Evolutionary conservation across 1,139 yeast genomes (phyloP).

Genomic region (Yamadazyma membranifaciens): DNA sequence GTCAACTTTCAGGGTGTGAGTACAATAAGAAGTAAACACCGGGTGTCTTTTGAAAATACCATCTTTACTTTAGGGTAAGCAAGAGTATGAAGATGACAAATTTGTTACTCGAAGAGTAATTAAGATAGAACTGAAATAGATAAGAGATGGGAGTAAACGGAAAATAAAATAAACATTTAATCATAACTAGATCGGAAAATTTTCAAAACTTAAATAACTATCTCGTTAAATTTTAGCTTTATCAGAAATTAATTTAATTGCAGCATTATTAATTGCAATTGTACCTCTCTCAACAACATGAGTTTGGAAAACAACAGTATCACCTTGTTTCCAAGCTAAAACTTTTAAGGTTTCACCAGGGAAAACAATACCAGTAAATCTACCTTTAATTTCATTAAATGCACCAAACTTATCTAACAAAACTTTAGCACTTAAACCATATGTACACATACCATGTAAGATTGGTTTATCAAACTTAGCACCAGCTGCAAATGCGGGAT

Average conservation of each 20-base stretch:
- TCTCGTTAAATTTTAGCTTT: slow-evolving; percentile 37
- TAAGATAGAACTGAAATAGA: background rate
- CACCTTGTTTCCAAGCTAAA: slow-evolving; percentile 78
- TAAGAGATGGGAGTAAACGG: background rate
- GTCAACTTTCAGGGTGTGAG: too few species aligned
- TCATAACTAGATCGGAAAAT: background rate
- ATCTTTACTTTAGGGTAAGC: too few species aligned
- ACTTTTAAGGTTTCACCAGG: slow-evolving; percentile 94
- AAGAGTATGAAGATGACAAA: background rate
- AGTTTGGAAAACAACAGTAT: slow-evolving; percentile 76
- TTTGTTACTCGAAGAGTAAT: background rate
- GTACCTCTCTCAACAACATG: slow-evolving; percentile 77
- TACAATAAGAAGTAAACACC: too few species aligned
- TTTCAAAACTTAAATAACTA: too few species aligned
- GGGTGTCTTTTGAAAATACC: too few species aligned
- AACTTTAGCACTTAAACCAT: slow-evolving; percentile 79
- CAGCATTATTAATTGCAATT: slow-evolving; percentile 85
- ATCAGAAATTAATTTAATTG: slow-evolving; percentile 59
- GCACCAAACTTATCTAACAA: slow-evolving; percentile 79
- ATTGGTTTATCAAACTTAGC: slow-evolving; percentile 88
- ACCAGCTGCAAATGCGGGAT: slow-evolving; percentile 84
- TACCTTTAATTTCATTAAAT: slow-evolving; percentile 81
- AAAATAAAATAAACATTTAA: slow-evolving; percentile 1
- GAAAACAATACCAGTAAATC: slow-evolving; percentile 89
- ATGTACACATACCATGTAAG: slow-evolving; percentile 87